Evolutionary conservation across 164 flowering plant genomes (phyloP).

Genomic region (Annona cherimola): DNA sequence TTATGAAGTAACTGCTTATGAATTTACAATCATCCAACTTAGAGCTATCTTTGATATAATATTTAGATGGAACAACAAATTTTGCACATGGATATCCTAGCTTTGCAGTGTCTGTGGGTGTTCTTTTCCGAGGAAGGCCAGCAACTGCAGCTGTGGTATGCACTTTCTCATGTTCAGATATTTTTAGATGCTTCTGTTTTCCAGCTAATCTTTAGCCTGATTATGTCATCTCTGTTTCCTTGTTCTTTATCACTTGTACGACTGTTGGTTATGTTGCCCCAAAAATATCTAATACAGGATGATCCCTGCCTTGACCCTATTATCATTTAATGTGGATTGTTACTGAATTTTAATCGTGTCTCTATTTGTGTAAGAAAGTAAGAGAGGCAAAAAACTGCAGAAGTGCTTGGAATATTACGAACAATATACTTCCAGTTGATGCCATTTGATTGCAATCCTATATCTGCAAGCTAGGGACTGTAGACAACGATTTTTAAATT

Average conservation of each 20-base stretch:
- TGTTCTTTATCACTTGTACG: not conserved
- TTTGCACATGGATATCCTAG: slow-evolving; percentile 95
- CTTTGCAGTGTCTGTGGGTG: slow-evolving; percentile 96
- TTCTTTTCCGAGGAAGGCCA: slow-evolving; percentile 84
- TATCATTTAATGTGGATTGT: not conserved
- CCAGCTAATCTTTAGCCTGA: not conserved
- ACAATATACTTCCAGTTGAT: not conserved
- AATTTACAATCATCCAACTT: not conserved
- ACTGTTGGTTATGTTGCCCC: not conserved
- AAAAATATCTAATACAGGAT: not conserved
- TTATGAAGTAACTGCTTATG: not conserved
- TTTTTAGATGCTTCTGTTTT: not conserved
- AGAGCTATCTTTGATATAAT: slow-evolving; percentile 15
- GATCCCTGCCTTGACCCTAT: not conserved
- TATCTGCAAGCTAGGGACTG: not conserved
- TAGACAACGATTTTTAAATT: not conserved
- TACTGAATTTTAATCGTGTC: not conserved
- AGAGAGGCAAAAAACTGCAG: too few species aligned
- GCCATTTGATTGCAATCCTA: not conserved
- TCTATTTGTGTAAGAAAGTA: not conserved
- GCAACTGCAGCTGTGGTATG: slow-evolving; percentile 94
- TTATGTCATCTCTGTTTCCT: not conserved
- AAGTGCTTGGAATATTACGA: not conserved
- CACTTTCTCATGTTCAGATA: not conserved
- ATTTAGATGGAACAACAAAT: slow-evolving; percentile 91